Conservation (phyloP, 805 yeast species). For the Nakazawaea populi region DNA sequence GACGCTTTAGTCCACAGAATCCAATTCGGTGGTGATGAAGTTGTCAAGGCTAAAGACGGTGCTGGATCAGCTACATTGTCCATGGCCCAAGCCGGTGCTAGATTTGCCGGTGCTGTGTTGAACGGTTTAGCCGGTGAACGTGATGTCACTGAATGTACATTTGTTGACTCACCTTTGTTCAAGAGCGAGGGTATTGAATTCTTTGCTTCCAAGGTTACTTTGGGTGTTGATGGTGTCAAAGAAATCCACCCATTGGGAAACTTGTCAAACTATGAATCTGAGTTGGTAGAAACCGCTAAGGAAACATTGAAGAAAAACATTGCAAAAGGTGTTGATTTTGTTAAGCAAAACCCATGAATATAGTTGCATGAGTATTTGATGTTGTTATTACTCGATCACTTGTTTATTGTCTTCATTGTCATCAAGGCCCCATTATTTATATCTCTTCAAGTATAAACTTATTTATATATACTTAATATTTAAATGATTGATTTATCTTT, state of each 20-base stretch:
- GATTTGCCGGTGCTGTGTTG: slow-evolving; percentile 63
- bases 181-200: slow-evolving; percentile 89
- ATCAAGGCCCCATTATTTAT: no score
- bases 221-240: slow-evolving; percentile 87
- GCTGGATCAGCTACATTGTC: slow-evolving; percentile 82
- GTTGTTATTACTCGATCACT: background rate
- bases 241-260: slow-evolving; percentile 74
- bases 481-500: no score
- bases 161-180: slow-evolving; percentile 72
- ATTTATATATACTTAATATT: no score
- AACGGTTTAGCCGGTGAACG: slow-evolving; percentile 43
- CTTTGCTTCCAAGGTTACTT: slow-evolving; percentile 92
- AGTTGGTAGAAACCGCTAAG: slow-evolving; percentile 74
- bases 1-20: slow-evolving; percentile 77
- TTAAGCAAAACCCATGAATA: slow-evolving; percentile 57
- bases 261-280: slow-evolving; percentile 74
- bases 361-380: no score
- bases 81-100: slow-evolving; percentile 83
- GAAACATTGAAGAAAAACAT: slow-evolving; percentile 89
- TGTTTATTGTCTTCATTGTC: no score
- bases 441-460: no score
- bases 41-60: slow-evolving; percentile 79
- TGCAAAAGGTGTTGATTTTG: slow-evolving; percentile 88
- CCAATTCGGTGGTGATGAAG: slow-evolving; percentile 91
- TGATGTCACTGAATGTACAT: slow-evolving; percentile 46